Evolutionary conservation across 768 basidiomycete genomes (phyloP).

Genomic region (Auricularia auricula-judae): DNA sequence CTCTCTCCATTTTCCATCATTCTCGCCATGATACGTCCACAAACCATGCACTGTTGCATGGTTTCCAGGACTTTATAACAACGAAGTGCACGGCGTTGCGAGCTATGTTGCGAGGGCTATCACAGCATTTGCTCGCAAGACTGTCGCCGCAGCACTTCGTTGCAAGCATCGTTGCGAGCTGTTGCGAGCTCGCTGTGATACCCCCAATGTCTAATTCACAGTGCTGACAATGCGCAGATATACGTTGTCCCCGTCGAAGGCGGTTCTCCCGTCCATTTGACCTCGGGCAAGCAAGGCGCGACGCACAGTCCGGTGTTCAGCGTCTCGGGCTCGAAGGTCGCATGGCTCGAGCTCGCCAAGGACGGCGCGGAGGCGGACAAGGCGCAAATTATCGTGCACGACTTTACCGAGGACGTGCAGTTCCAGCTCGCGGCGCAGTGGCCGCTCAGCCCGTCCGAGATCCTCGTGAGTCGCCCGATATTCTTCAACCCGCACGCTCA

Average conservation of each 20-base stretch:
- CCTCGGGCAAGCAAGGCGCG: constrained; percentile 78
- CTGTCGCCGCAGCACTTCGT: no score
- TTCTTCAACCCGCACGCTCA: constrained; percentile 9
- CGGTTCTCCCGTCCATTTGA: constrained; percentile 51
- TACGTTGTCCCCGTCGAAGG: constrained; percentile 57
- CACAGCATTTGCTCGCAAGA: no score
- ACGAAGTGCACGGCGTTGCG: no score
- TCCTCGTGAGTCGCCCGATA: constrained; percentile 36
- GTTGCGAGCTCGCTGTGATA: no score
- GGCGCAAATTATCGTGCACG: constrained; percentile 69
- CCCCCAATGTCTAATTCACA: no score
- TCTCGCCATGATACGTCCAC: no score
- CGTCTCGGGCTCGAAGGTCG: constrained; percentile 53
- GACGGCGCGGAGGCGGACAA: constrained; percentile 90
- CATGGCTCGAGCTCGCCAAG: constrained; percentile 79
- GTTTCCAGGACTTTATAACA: no score
- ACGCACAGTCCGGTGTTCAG: constrained; percentile 64
- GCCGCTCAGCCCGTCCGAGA: constrained; percentile 66
- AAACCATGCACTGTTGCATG: no score
- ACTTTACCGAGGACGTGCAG: constrained; percentile 52
- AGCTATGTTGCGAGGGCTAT: no score
- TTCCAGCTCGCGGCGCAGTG: constrained; percentile 71
- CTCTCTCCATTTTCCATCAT: no score
- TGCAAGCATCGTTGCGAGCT: no score
- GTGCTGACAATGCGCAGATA: constrained; percentile 29